Evolutionary conservation across 306 rosid species (phyloP), one percentile per base, ranked within the genome.

Genomic region (Erythrophleum fordii): DNA sequence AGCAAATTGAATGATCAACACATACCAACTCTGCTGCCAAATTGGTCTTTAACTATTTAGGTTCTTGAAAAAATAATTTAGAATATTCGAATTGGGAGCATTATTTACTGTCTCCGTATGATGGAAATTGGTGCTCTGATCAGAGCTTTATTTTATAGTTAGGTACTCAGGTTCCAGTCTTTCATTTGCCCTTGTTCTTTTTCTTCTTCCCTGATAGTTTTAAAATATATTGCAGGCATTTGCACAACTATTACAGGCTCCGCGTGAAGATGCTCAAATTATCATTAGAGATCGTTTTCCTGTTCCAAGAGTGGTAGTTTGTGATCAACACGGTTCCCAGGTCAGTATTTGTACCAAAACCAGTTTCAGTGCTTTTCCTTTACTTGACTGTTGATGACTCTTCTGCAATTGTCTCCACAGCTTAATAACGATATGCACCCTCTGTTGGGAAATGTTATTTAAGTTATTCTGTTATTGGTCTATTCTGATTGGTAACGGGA

Each of bases 241-340:
- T 93, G 97, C 96, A 8, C 93, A 83, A 39, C 82, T 95, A 82
- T 80, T 95, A 84, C 88, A 66, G 80, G 93, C 97, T 83, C 99
- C 99, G 3, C 90, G 82, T 44, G 92, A 80, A 31, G 99, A 95
- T 85, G 90, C 99, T 46, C 86, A 92, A 74, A 49, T 86, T 41
- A 81, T 95, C 75, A 84, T 85, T 65, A 79, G 82, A 71, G 98
- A 90, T 25, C 94, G 98, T 60, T 95, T 95, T 79, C 99, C 99
- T 75, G 97, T 90, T 35, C 99, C 99, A 75, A 90, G 99, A 75
- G 72, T 95, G 92, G 99, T 95, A 60, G 96, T 95, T 67, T 95
- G 99, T 22, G 99, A 95, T 78, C 99, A 95, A 76, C 99, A 93
- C 82, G 99, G 99, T 77, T 95, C 99, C 69, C 99, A 95, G 99